phyloP scores from a whole-genome alignment of 306 rosid species.

The Quercus variabilis region DNA sequence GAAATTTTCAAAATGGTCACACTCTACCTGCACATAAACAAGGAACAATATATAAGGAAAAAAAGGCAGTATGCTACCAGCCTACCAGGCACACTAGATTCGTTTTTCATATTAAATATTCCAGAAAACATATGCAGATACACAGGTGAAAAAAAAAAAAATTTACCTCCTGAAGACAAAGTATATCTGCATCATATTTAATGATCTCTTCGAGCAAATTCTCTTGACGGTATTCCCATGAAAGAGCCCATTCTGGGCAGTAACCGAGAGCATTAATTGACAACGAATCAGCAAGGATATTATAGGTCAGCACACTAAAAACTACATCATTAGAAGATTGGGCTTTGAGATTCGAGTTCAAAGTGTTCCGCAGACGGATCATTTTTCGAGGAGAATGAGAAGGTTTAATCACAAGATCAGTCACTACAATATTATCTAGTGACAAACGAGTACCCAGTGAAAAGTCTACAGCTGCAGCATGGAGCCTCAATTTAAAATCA shows the following conservation, averaged over 20 bases:
- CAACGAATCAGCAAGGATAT: slow-evolving; percentile 22
- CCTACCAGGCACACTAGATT: neutral
- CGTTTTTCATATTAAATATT: neutral
- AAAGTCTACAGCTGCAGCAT: slow-evolving; percentile 23
- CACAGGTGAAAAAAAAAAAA: neutral
- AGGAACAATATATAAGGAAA: neutral
- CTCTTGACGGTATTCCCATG: slow-evolving; percentile 32
- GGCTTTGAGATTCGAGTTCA: neutral
- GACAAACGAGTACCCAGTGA: slow-evolving; percentile 2
- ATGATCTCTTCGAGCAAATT: slow-evolving; percentile 31
- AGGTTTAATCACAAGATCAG: slow-evolving; percentile 23
- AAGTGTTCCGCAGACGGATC: neutral
- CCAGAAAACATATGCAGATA: neutral
- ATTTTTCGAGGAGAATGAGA: slow-evolving; percentile 17
- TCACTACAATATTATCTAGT: neutral
- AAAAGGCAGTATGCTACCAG: neutral
- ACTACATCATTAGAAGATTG: slow-evolving; percentile 2
- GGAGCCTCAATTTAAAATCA: slow-evolving; percentile 20
- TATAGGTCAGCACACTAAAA: slow-evolving; percentile 38
- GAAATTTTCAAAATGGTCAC: slow-evolving; percentile 30
- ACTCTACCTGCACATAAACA: slow-evolving; percentile 27
- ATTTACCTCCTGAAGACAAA: slow-evolving; percentile 47
- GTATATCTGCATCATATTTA: slow-evolving; percentile 29
- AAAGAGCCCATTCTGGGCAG: slow-evolving; percentile 36
- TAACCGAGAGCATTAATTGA: neutral